phyloP scores from a whole-genome alignment of 1,284 basidiomycete species.

The Lignosus rhinocerotis region DNA sequence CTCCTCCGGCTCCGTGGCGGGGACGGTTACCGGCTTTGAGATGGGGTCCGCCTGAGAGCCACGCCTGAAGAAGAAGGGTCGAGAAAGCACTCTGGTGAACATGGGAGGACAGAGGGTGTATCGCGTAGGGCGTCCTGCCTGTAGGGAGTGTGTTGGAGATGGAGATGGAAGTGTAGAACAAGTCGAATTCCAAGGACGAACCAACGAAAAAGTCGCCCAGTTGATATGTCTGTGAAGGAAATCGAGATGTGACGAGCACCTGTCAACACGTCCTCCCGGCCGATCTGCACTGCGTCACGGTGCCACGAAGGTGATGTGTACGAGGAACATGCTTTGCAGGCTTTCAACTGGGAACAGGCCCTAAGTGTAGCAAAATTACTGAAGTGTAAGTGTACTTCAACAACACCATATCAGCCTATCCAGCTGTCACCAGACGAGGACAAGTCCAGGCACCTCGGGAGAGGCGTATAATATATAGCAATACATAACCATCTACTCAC shows the following conservation, averaged over 20 bases:
- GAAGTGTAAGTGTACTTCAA: no score
- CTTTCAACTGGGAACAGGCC: not conserved
- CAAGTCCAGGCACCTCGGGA: not conserved
- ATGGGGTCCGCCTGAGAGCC: constrained; percentile 7
- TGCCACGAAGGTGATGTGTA: not conserved
- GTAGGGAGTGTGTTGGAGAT: not conserved
- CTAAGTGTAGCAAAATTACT: not conserved
- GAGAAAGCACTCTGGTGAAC: constrained; percentile 18
- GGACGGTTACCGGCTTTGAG: not conserved
- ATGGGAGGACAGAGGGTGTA: constrained; percentile 11
- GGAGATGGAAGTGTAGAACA: not conserved
- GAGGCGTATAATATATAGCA: constrained; percentile 13
- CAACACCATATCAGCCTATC: no score
- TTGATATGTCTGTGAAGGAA: constrained; percentile 6
- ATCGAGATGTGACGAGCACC: constrained; percentile 9
- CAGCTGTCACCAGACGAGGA: no score
- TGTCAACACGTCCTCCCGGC: not conserved
- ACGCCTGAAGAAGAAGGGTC: constrained; percentile 16
- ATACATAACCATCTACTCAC: constrained; percentile 6
- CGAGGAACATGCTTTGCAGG: not conserved
- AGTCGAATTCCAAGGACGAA: constrained; percentile 3
- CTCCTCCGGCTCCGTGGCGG: not conserved
- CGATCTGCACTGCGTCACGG: not conserved
- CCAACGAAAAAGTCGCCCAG: not conserved
- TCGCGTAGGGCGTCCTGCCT: constrained; percentile 5